phyloP scores from a whole-genome alignment of 2,329 filamentous ascomycete genomes.

The Aspergillus tamarii region DNA sequence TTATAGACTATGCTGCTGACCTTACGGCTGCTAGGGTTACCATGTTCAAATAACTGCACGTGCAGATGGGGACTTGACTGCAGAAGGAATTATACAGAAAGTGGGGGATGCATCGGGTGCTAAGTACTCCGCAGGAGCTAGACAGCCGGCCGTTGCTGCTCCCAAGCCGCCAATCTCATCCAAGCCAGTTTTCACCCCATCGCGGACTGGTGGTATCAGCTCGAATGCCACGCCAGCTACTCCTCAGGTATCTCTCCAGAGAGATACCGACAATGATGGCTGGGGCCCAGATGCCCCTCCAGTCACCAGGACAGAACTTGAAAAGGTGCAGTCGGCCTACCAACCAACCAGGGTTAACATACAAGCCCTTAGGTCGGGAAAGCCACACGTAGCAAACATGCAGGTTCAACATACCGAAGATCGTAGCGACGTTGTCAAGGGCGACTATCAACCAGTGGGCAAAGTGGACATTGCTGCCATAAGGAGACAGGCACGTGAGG shows the following conservation, averaged over 20 bases:
- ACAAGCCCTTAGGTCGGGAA: constrained; percentile 76
- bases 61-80: constrained; percentile 83
- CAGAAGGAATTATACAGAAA: constrained; percentile 87
- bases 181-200: constrained; percentile 91
- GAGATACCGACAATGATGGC: constrained; percentile 76
- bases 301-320: constrained; percentile 80
- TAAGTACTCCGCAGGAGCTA: constrained; percentile 79
- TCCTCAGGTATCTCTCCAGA: constrained; percentile 56
- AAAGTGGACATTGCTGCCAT: constrained; percentile 98
- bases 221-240: constrained; percentile 67
- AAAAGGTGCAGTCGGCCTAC: constrained; percentile 92
- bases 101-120: constrained; percentile 92
- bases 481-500: constrained; percentile 70
- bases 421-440: constrained; percentile 70
- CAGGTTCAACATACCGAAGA: constrained; percentile 52
- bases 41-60: constrained; percentile 97
- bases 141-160: constrained; percentile 56
- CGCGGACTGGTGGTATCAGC: constrained; percentile 56
- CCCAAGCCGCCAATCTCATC: constrained; percentile 72
- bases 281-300: constrained; percentile 96
- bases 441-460: constrained; percentile 89
- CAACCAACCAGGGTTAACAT: constrained; percentile 96
- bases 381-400: constrained; percentile 60
- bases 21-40: constrained; percentile 64
- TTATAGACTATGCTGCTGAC: constrained; percentile 6